phyloP scores from a whole-genome alignment of 768 basidiomycete species.

The Tulasnella sp. region DNA sequence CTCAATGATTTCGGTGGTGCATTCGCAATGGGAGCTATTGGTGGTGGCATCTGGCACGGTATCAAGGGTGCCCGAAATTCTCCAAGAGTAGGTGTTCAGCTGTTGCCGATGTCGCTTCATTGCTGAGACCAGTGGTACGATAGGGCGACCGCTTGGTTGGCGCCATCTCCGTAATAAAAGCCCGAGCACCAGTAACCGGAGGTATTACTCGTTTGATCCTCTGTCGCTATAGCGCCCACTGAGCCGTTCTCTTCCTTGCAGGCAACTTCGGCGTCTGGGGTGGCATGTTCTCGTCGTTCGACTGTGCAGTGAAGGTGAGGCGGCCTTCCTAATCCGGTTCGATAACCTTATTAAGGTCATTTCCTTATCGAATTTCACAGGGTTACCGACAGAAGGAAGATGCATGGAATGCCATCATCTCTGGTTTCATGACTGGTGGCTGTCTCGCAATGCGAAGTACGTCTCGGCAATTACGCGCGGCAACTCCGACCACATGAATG shows the following conservation, averaged over 20 bases:
- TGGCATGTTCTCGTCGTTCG: constrained; percentile 97
- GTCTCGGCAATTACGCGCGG: constrained; percentile 38
- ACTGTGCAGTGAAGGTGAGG: constrained; percentile 82
- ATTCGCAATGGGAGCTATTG: constrained; percentile 96
- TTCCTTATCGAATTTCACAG: neutral
- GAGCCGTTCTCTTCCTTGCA: neutral
- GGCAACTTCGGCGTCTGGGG: constrained; percentile 94
- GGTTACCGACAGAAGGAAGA: constrained; percentile 96
- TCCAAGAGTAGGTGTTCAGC: constrained; percentile 64
- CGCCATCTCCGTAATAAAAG: constrained; percentile 94
- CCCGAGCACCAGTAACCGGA: constrained; percentile 94
- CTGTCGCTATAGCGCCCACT: neutral
- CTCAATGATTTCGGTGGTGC: constrained; percentile 98
- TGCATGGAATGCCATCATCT: constrained; percentile 98
- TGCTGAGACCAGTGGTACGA: constrained; percentile 17
- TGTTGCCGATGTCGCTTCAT: neutral
- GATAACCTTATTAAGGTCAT: neutral
- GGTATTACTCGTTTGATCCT: constrained; percentile 38
- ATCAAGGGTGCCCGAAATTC: constrained; percentile 98
- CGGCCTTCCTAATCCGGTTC: neutral
- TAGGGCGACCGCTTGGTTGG: constrained; percentile 94
- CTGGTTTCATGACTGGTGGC: constrained; percentile 98
- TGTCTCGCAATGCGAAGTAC: constrained; percentile 89
- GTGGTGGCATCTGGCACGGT: constrained; percentile 97
- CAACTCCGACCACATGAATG: neutral